phyloP scores from a whole-genome alignment of 495 filamentous ascomycete genomes.

The Friedmanniomyces endolithicus region DNA sequence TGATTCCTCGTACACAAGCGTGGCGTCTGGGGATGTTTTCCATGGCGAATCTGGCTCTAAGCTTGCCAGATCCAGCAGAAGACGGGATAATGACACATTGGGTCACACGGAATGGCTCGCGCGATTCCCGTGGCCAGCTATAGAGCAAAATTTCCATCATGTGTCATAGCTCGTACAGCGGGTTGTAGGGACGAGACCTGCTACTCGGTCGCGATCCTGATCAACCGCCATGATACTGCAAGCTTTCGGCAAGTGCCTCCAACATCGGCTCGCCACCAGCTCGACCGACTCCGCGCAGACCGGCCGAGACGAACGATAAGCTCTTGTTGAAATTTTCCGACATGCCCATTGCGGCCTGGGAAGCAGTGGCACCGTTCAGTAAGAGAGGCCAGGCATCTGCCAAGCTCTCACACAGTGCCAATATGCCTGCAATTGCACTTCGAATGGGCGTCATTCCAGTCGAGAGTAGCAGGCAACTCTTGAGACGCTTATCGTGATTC shows the following conservation, averaged over 20 bases:
- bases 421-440: constrained; percentile 25
- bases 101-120: too few relatives aligned
- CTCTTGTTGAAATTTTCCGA: constrained; percentile 31
- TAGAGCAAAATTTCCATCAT: too few relatives aligned
- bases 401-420: constrained; percentile 37
- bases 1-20: too few relatives aligned
- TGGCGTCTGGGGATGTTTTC: too few relatives aligned
- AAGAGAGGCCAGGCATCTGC: background rate
- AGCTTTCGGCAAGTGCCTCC: constrained; percentile 41
- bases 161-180: background rate
- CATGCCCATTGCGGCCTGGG: constrained; percentile 18
- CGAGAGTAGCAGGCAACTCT: constrained; percentile 55
- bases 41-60: too few relatives aligned
- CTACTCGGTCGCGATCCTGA: background rate
- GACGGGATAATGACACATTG: too few relatives aligned
- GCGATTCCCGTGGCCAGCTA: too few relatives aligned
- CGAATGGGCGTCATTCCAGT: constrained; percentile 26
- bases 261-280: constrained; percentile 36
- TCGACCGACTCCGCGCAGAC: constrained; percentile 37
- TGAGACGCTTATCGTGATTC: constrained; percentile 45
- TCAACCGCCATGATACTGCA: constrained; percentile 25
- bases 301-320: constrained; percentile 36
- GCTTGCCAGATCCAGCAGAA: too few relatives aligned
- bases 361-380: background rate
- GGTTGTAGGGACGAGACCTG: background rate